Evolutionary conservation across 2,329 filamentous ascomycete genomes (phyloP), one percentile per base, ranked within the genome.

Genomic region (Penicillium olsonii): DNA sequence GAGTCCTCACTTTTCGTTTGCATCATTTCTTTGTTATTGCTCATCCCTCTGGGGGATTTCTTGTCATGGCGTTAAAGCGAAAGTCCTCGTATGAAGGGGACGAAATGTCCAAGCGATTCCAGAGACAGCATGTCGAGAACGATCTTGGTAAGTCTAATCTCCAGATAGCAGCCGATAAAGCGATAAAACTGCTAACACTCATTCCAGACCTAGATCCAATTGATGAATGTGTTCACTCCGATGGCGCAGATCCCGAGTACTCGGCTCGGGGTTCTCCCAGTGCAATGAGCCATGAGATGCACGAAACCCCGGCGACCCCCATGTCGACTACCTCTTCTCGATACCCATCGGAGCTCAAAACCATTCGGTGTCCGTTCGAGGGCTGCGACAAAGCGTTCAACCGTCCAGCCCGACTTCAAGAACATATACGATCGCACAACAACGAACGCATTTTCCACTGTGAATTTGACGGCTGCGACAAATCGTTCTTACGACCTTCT

Each of bases 301-400:
- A 70, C n/a, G 70, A 75, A 34, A 81, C 79, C 1, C 78, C 79
- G 8, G 61, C 73, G 17, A 82, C 79, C 3, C 77, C 79, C 7
- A 66, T 75, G 47, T 81, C 79, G 3, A 78, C 81, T 4, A 72
- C 75, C 11, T 72, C 72, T 19, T 66, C 67, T 26, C 71, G 61
- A 56, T 74, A 72, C 53, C 86, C 85, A 3, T 88, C 85, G 35
- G 88, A 83, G 66, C 78, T 84, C 50, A 95, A 95, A 75, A 91
- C 84, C 5, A 85, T 91, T 56, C 75, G 77, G 46, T 96, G 92
- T 72, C 84, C 87, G 1, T 86, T 84, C 67, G 81, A 85, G 10
- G 82, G 79, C 55, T 97, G 92, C 67, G 73, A 76, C 50, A 95
- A 95, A 73, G 84, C 86, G 6, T 97, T 94, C 77, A 95, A 95